A percentile compares a stretch with the other conserved stretches of the same genome.
Conservation (phyloP, 2,329 filamentous ascomycete genomes). For the Phaeosphaeria sp. region DNA sequence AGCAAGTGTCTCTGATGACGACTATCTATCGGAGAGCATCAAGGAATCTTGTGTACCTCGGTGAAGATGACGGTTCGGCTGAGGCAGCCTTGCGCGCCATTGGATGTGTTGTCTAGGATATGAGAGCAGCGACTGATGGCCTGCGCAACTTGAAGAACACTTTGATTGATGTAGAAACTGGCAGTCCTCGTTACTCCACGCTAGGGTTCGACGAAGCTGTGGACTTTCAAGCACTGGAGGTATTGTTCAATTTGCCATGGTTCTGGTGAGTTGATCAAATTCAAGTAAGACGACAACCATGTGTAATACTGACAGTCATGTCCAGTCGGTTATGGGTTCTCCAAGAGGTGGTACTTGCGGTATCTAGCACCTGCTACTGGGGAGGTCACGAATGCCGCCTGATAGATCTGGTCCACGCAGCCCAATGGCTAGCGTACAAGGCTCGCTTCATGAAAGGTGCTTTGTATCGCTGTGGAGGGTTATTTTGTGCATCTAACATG, state of each 20-base stretch:
- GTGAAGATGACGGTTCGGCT: not conserved
- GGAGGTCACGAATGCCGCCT: not conserved
- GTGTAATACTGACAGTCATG: not conserved
- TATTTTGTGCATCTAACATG: not conserved
- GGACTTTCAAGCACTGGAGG: not conserved
- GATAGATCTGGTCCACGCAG: not conserved
- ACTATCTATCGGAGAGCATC: not conserved
- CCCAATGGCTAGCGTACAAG: not conserved
- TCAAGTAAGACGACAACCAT: no score
- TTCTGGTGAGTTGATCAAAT: not conserved
- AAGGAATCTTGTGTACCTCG: slow-evolving; percentile 2
- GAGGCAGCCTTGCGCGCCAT: not conserved
- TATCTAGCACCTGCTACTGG: not conserved
- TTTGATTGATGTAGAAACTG: not conserved
- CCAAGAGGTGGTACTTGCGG: not conserved
- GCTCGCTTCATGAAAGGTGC: not conserved
- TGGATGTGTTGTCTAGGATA: not conserved
- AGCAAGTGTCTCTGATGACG: slow-evolving; percentile 1
- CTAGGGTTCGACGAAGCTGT: not conserved
- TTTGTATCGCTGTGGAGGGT: not conserved
- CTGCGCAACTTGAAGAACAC: not conserved
- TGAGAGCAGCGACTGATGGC: not conserved
- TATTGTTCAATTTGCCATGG: not conserved
- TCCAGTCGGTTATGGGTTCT: not conserved
- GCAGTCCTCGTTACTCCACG: not conserved